Conservation (phyloP, 441 rosid genomes). For the Syzygium malaccense region DNA sequence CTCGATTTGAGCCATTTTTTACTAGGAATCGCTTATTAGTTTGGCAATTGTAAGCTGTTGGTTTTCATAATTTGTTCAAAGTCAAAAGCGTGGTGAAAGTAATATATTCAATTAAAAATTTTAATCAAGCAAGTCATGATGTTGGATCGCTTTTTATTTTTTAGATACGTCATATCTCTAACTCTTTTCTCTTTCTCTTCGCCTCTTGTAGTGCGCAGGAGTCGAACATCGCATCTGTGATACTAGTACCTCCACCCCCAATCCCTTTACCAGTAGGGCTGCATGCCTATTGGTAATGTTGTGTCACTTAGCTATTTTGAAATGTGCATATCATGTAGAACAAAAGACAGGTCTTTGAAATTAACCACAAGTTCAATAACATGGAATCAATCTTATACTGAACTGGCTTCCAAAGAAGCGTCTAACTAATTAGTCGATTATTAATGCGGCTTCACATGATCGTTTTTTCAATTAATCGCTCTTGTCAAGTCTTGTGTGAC, state of each 20-base stretch:
- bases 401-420: not conserved
- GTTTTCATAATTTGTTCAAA: not conserved
- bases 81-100: not conserved
- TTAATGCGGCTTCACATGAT: not conserved
- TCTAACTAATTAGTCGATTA: not conserved
- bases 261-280: too few species aligned
- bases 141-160: too few species aligned
- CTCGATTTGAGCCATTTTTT: not conserved
- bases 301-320: too few species aligned
- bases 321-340: not conserved
- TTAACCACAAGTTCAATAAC: too few species aligned
- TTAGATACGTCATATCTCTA: too few species aligned
- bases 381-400: accelerated
- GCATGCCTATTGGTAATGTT: too few species aligned
- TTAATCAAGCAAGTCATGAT: not conserved
- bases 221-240: too few species aligned
- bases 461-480: not conserved
- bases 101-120: not conserved
- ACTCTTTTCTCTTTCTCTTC: too few species aligned
- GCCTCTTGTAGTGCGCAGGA: too few species aligned
- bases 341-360: not conserved
- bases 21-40: not conserved
- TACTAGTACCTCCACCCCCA: too few species aligned
- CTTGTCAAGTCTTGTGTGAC: too few species aligned
- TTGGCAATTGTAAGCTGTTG: not conserved